Conservation (phyloP, 2,329 filamentous ascomycete genomes). For the Epichloe sibirici region DNA sequence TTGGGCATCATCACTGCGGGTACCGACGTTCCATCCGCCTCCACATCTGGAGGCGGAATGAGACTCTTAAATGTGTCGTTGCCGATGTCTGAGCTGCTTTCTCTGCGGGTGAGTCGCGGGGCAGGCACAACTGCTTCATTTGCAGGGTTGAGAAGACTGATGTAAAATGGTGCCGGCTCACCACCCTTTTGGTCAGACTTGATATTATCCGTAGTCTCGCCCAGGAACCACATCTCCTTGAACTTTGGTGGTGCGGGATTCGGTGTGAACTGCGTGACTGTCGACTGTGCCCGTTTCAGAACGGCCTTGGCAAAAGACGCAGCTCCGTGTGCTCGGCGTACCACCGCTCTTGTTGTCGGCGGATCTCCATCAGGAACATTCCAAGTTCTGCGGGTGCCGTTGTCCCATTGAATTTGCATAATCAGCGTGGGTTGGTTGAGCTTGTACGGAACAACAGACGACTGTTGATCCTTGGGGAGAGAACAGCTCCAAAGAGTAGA, state of each 20-base stretch:
- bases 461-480: conserved; percentile 66
- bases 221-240: conserved; percentile 67
- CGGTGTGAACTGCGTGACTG: conserved; percentile 28
- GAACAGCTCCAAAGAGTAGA: conserved; percentile 77
- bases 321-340: conserved; percentile 15
- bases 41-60: conserved; percentile 52
- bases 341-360: conserved; percentile 15
- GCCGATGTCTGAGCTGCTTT: conserved; percentile 8
- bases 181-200: conserved; percentile 57
- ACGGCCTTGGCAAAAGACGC: conserved; percentile 13
- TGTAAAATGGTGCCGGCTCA: conserved; percentile 80
- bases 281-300: conserved; percentile 11
- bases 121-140: conserved; percentile 19
- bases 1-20: conserved; percentile 60
- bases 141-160: conserved; percentile 51
- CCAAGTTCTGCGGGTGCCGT: conserved; percentile 41
- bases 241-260: conserved; percentile 46
- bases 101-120: conserved; percentile 14
- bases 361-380: conserved; percentile 29
- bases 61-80: conserved; percentile 22
- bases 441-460: conserved; percentile 47
- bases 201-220: conserved; percentile 72
- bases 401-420: conserved; percentile 64
- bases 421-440: conserved; percentile 66
- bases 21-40: conserved; percentile 59